phyloP scores from a whole-genome alignment of 768 basidiomycete genomes.

The Clitopilus hobsonii region DNA sequence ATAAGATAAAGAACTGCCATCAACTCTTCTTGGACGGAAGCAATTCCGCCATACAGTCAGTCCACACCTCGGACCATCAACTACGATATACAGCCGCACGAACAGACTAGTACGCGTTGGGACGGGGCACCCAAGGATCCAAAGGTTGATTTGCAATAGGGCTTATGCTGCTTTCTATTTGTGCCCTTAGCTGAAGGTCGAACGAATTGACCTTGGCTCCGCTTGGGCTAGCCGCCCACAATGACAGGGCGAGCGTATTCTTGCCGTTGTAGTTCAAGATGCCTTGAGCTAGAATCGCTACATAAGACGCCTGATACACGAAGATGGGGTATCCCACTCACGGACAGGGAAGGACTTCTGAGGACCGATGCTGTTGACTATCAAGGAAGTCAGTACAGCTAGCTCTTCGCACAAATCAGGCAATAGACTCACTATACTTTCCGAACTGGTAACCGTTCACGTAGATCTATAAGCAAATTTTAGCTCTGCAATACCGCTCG shows the following conservation, averaged over 20 bases:
- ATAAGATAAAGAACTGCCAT: background rate
- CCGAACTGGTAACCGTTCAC: constrained; percentile 43
- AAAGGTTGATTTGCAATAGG: constrained; percentile 28
- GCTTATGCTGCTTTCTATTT: constrained; percentile 31
- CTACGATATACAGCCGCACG: background rate
- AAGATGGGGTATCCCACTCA: constrained; percentile 21
- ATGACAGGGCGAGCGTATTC: constrained; percentile 44
- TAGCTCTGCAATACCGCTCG: no score
- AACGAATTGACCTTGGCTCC: constrained; percentile 39
- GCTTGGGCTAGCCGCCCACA: constrained; percentile 36
- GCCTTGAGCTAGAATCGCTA: constrained; percentile 31
- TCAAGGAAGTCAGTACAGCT: background rate
- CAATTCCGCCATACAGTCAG: background rate
- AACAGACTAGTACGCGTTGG: constrained; percentile 23
- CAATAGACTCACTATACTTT: constrained; percentile 30
- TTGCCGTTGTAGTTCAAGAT: constrained; percentile 42
- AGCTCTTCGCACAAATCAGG: background rate
- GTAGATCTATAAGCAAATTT: no score
- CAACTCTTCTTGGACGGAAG: background rate
- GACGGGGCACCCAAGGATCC: constrained; percentile 26
- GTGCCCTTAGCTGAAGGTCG: constrained; percentile 29
- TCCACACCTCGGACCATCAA: background rate
- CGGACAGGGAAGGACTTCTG: constrained; percentile 38
- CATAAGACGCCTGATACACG: background rate
- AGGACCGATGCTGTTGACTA: constrained; percentile 40